Evolutionary conservation across 768 basidiomycete genomes (phyloP).

Genomic region (Pluteus cervinus): DNA sequence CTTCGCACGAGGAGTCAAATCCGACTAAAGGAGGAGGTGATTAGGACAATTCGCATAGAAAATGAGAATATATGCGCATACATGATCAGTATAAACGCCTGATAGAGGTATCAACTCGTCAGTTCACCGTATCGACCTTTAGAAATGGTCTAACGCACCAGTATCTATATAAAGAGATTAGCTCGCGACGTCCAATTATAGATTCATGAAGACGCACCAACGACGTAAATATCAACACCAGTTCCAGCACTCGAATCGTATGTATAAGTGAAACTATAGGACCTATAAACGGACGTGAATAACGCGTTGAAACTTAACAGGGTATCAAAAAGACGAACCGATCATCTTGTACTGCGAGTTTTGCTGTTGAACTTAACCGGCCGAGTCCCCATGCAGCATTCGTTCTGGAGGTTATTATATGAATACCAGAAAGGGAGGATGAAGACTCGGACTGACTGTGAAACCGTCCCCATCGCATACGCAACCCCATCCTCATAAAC

Average conservation of each 20-base stretch:
- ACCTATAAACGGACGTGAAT: slow-evolving; percentile 7
- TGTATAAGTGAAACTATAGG: slow-evolving; percentile 19
- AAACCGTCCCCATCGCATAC: slow-evolving; percentile 9
- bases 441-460: slow-evolving; percentile 11
- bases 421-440: background rate
- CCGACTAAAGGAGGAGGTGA: slow-evolving; percentile 17
- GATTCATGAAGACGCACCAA: slow-evolving; percentile 21
- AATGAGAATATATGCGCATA: slow-evolving; percentile 10
- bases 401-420: slow-evolving; percentile 10
- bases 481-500: background rate
- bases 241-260: slow-evolving; percentile 24
- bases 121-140: background rate
- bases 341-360: slow-evolving; percentile 9
- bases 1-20: slow-evolving; percentile 36
- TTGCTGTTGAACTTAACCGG: slow-evolving; percentile 14
- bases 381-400: slow-evolving; percentile 23
- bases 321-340: slow-evolving; percentile 1
- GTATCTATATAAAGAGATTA: slow-evolving; percentile 15
- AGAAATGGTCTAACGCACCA: slow-evolving; percentile 11
- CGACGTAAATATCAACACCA: slow-evolving; percentile 35
- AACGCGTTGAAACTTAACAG: background rate
- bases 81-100: slow-evolving; percentile 19
- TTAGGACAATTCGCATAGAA: background rate
- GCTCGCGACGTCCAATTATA: background rate
- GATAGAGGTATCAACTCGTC: no score